Evolutionary conservation across 306 rosid species (phyloP).

Genomic region (Lathyrus sativus): DNA sequence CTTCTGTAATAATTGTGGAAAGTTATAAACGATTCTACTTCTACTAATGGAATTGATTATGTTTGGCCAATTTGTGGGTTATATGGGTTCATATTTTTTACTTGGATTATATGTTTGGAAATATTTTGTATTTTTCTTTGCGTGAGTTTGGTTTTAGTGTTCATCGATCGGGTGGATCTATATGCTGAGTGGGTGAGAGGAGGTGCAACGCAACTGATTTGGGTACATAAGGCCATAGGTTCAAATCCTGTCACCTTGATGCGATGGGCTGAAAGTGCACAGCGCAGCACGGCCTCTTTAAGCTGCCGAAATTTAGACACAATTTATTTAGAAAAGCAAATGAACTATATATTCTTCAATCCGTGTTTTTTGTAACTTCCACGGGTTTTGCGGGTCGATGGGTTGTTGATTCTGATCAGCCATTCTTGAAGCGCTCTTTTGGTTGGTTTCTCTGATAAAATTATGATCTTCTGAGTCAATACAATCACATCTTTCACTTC

Average conservation of each 20-base stretch:
- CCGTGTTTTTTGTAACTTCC: neutral
- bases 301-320: neutral
- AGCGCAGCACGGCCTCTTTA: neutral
- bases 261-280: neutral
- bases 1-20: constrained; percentile 32
- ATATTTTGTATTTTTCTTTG: too few relatives aligned
- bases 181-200: neutral
- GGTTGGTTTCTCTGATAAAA: neutral
- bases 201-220: constrained; percentile 5
- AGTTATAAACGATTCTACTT: constrained; percentile 15
- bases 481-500: neutral
- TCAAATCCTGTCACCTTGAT: neutral
- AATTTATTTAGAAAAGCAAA: too few relatives aligned
- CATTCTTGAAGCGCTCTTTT: neutral
- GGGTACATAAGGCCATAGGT: constrained; percentile 9
- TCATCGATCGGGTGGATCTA: too few relatives aligned
- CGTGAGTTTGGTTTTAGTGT: neutral
- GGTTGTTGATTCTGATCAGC: neutral
- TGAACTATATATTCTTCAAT: too few relatives aligned
- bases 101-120: neutral
- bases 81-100: constrained; percentile 14
- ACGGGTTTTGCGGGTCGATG: neutral
- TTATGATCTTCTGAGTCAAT: neutral
- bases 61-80: constrained; percentile 30
- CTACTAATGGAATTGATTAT: constrained; percentile 19